Percentiles rank a stretch among this genome's conserved stretches.
Evolutionary conservation across 768 basidiomycete genomes (phyloP).

Genomic region (Thelephora aurantiotincta): DNA sequence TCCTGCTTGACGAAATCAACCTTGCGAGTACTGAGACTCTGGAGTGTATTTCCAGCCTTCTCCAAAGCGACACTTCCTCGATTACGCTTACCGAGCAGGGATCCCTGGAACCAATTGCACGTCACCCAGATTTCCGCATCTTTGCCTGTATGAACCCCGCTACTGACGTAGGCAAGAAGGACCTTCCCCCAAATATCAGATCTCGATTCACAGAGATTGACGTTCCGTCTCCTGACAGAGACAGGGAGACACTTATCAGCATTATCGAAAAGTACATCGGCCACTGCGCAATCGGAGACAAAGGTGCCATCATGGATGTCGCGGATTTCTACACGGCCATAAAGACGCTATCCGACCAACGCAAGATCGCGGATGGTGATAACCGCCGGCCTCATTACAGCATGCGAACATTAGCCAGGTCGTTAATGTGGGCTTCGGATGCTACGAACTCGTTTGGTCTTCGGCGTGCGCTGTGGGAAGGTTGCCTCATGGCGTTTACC

Average conservation of each 20-base stretch:
- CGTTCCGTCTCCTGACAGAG: slow-evolving; percentile 86
- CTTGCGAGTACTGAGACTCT: slow-evolving; percentile 88
- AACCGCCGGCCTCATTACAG: slow-evolving; percentile 92
- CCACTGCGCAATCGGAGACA: slow-evolving; percentile 68
- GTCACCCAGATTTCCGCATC: slow-evolving; percentile 90
- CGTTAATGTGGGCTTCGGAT: slow-evolving; percentile 81
- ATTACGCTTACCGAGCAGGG: slow-evolving; percentile 91
- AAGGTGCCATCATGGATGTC: slow-evolving; percentile 75
- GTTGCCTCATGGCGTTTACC: slow-evolving; percentile 94
- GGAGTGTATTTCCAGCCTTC: slow-evolving; percentile 80
- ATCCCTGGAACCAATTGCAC: slow-evolving; percentile 74
- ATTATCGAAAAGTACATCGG: slow-evolving; percentile 89
- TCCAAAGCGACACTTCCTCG: slow-evolving; percentile 76
- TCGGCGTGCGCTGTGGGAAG: slow-evolving; percentile 86
- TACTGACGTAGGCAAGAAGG: slow-evolving; percentile 96
- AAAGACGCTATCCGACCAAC: slow-evolving; percentile 57
- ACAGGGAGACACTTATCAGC: slow-evolving; percentile 75
- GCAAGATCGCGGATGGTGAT: slow-evolving; percentile 83
- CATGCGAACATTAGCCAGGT: slow-evolving; percentile 89
- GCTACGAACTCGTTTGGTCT: slow-evolving; percentile 65
- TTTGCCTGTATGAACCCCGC: slow-evolving; percentile 99
- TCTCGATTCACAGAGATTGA: slow-evolving; percentile 92
- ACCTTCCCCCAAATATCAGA: slow-evolving; percentile 82
- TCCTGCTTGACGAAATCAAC: slow-evolving; percentile 93
- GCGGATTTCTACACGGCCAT: slow-evolving; percentile 82